These are phyloP conservation scores for Tuber umbilicatum DNA, from an alignment of 495 filamentous ascomycete species.

Conservation along the genomic window DNA sequence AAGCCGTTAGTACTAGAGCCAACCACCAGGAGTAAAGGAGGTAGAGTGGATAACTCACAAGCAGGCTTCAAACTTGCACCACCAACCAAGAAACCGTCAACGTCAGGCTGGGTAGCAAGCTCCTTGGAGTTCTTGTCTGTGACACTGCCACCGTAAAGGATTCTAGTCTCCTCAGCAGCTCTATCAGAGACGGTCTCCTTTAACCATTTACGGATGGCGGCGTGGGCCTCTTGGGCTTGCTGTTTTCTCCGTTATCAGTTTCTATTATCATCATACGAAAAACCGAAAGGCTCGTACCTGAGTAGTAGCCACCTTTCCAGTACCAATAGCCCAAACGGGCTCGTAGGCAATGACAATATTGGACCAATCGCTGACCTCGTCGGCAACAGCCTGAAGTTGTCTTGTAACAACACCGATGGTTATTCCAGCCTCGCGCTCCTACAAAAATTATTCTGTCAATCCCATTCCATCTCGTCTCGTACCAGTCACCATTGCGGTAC, in stretches of 20 bases:
- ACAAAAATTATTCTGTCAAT: constrained; percentile 39
- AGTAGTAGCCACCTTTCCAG: constrained; percentile 91
- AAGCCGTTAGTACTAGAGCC: constrained; percentile 56
- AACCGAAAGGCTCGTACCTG: constrained; percentile 27
- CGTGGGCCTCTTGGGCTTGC: constrained; percentile 94
- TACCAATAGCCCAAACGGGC: constrained; percentile 98
- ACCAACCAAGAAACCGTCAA: constrained; percentile 97
- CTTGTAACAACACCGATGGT: constrained; percentile 84
- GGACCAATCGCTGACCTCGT: constrained; percentile 72
- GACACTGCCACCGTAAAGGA: constrained; percentile 94
- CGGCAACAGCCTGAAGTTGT: constrained; percentile 64
- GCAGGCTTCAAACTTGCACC: constrained; percentile 98
- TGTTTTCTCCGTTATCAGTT: constrained; percentile 40
- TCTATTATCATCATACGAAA: background rate
- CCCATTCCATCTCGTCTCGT: background rate
- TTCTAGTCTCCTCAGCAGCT: constrained; percentile 50
- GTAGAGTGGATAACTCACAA: constrained; percentile 55
- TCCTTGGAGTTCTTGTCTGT: constrained; percentile 97
- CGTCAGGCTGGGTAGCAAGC: constrained; percentile 80
- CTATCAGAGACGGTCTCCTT: constrained; percentile 59
- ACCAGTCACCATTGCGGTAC: background rate
- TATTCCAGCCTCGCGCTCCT: constrained; percentile 73
- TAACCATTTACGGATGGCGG: constrained; percentile 85
- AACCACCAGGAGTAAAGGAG: constrained; percentile 45
- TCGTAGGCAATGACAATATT: constrained; percentile 97